A percentile compares a stretch with the other conserved stretches of the same genome.
Evolutionary conservation across 495 filamentous ascomycete species (phyloP).

Genomic region (Sporormia fimetaria): DNA sequence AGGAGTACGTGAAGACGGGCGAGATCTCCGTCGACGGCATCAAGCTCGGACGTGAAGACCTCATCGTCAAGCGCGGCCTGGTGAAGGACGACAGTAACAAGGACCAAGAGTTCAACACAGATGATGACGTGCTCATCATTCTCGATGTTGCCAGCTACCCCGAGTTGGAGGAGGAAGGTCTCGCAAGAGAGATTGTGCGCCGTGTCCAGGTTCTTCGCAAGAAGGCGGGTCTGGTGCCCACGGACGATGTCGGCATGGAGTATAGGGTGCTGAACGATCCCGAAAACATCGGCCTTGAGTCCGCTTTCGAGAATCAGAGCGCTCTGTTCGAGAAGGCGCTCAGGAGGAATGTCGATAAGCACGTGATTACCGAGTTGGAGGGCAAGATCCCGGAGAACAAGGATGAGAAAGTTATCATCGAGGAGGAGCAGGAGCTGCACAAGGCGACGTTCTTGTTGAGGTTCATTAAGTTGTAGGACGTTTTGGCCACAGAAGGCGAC

Average conservation of each 20-base stretch:
- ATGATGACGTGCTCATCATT: conserved; percentile 70
- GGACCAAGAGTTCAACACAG: conserved; percentile 72
- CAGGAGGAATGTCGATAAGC: conserved; percentile 67
- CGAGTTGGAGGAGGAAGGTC: conserved; percentile 61
- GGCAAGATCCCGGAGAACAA: conserved; percentile 48
- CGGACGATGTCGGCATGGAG: conserved; percentile 79
- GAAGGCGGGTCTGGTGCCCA: conserved; percentile 66
- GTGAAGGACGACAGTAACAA: conserved; percentile 54
- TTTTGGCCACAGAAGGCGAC: neutral
- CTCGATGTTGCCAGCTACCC: conserved; percentile 64
- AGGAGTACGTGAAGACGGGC: conserved; percentile 55
- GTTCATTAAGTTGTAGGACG: conserved; percentile 64
- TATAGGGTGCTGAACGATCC: conserved; percentile 67
- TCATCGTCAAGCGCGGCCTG: conserved; percentile 71
- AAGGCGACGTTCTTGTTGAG: conserved; percentile 77
- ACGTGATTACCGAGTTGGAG: conserved; percentile 50
- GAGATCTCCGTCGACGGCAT: conserved; percentile 76
- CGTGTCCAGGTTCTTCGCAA: conserved; percentile 71
- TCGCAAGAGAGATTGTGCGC: conserved; percentile 75
- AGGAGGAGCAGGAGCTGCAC: conserved; percentile 85
- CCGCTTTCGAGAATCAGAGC: conserved; percentile 59
- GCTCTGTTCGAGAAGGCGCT: conserved; percentile 66
- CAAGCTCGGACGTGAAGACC: conserved; percentile 63
- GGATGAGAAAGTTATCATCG: conserved; percentile 53
- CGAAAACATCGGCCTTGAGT: conserved; percentile 59